Base-by-base conservation (phyloP, 768 basidiomycete species). In the Psilocybe cubensis region DNA sequence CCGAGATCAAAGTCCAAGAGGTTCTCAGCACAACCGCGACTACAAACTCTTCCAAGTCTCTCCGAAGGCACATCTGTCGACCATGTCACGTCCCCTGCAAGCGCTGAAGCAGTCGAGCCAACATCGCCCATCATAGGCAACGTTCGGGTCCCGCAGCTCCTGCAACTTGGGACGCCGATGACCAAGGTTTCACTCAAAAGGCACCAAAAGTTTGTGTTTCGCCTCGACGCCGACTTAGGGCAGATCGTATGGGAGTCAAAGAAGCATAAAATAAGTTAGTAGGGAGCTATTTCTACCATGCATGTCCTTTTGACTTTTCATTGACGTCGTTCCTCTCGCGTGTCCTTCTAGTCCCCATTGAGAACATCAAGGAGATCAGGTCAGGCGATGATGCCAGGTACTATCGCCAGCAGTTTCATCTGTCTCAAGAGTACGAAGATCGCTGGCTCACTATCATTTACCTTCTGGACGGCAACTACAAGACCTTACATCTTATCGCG, bases 401-500 rank as follows among this genome's bases (percentile, higher is more conserved):
- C 70, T 87, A 92, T 67, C 85, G 90, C 57, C 82, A 88, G 56
- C 88, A 88, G 63, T 89, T 89, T 65, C 85, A 86, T 65, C 80
- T 91, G 25, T 76, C 88, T 0, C 74, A 79, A 52, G 83, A 88
- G 52, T 85, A 82, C 62, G 85, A 91, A 65, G 81, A 86, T 60
- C 83, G 89, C 25, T 97, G 94, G 92, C 80, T 96, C 58, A 92
- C 92, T 0, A 85, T 96, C 75, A 82, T 95, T 56, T 95, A 96
- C 68, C 83, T 91, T 48, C 75, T 88, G 55, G 86, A 88, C 53
- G 88, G 84, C 35, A 78, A 79, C 40, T 94, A 92, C 80, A 96
- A 94, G 76, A 88, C 91, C 0, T 81, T 94, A 18, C 93, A 98
- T 66, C 79, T 96, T 58, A 82, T 96, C 59, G 88, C 92, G 0